Conservation (phyloP, 257 asterid species). For the Jacaranda mimosifolia region DNA sequence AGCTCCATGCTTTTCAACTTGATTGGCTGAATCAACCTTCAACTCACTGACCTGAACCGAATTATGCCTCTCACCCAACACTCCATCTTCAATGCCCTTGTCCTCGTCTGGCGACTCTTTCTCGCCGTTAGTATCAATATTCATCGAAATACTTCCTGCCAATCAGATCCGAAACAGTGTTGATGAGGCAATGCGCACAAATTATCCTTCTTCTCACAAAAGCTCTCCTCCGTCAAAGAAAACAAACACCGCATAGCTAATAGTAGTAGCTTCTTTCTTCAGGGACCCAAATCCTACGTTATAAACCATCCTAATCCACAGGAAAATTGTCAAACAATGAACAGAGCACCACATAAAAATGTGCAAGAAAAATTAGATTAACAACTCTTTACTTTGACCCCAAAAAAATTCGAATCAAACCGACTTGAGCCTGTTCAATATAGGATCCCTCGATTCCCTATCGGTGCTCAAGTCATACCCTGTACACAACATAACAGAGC, state of each 20-base stretch:
- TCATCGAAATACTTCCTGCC: slow-evolving; percentile 67
- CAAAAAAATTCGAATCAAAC: slow-evolving; percentile 38
- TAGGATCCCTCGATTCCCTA: slow-evolving; percentile 38
- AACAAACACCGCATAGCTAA: slow-evolving; percentile 53
- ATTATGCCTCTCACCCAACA: slow-evolving; percentile 43
- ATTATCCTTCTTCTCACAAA: slow-evolving; percentile 39
- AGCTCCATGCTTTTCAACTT: slow-evolving; percentile 40
- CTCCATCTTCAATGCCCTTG: slow-evolving; percentile 43
- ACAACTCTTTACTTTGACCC: slow-evolving; percentile 40
- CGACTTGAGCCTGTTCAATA: slow-evolving; percentile 35
- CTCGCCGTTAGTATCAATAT: slow-evolving; percentile 55
- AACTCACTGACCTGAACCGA: slow-evolving; percentile 35
- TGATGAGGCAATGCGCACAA: slow-evolving; percentile 45
- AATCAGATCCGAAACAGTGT: slow-evolving; percentile 56
- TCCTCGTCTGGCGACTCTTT: slow-evolving; percentile 55
- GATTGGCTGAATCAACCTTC: slow-evolving; percentile 36
- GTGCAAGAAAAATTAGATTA: slow-evolving; percentile 27
- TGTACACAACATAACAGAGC: slow-evolving; percentile 46
- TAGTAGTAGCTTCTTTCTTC: slow-evolving; percentile 50
- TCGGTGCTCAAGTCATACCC: slow-evolving; percentile 41
- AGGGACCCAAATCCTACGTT: slow-evolving; percentile 41
- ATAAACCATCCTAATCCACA: slow-evolving; percentile 48
- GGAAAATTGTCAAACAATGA: slow-evolving; percentile 42
- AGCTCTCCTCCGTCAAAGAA: slow-evolving; percentile 54
- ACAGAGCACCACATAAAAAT: slow-evolving; percentile 32